Evolutionary conservation across 768 basidiomycete species (phyloP), one percentile per base, ranked within the genome.

Genomic region (Tylopilus vinaceipallidus): DNA sequence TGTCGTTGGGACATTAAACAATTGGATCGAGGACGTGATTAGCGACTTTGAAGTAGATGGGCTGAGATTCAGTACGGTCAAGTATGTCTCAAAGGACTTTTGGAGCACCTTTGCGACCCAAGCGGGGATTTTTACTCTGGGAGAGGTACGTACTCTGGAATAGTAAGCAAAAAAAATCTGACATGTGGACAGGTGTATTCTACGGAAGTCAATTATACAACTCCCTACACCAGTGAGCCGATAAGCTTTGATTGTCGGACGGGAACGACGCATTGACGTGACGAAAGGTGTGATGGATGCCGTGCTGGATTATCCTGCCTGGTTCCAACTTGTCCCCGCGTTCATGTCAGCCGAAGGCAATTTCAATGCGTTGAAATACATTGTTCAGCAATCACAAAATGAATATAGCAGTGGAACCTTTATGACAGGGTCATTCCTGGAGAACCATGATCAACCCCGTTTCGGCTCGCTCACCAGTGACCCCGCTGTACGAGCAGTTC

Each of bases 51-150:
- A 50, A 10, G 69, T 77, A 47, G 83, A 84, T 56, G 79, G 81
- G 9, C 58, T 83, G 26, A 73, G 82, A 22, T 75, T 84, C 62
- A 82, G 82, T 47, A 79, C 81, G 4, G 80, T 77, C 52, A 83
- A 82, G 62, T 80, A 80, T 59, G 68, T 84, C 54, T 67, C 73
- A 2, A 71, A 71, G 54, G 67, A 72, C 19, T 84, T 84, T 62
- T 84, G 82, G 82, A 71, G 70, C 9, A 72, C 59, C 5, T 83
- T 82, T 59, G 67, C 73, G 41, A 57, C 64, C 19, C 64, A 75
- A 11, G 77, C 79, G 0, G 76, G 74, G 4, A 73, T 81, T 9
- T 82, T 73, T 58, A 78, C 76, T 46, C 69, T 83, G 32, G 82
- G 82, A 30, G 82, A 84, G 65, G 64, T 66, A 30, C 32, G 58